A percentile compares a stretch with the other conserved stretches of the same genome.
Evolutionary conservation across 805 yeast species (phyloP).

Genomic region (Deakozyma indianensis): DNA sequence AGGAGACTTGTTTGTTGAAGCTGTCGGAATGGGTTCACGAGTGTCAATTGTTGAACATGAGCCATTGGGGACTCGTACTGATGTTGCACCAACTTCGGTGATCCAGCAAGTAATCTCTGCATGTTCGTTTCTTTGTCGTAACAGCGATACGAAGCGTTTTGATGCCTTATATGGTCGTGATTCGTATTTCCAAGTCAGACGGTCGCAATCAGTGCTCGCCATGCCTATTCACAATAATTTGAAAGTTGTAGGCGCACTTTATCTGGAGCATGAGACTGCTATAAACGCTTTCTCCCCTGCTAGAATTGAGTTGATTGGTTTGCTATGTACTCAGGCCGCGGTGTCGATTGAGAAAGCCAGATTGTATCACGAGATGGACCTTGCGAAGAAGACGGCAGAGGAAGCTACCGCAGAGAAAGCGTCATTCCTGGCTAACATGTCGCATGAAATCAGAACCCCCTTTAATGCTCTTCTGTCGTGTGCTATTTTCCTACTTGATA

Average conservation of each 20-base stretch:
- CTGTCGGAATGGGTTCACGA: slow-evolving; percentile 15
- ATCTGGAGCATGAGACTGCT: slow-evolving; percentile 24
- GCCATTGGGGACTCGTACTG: slow-evolving; percentile 26
- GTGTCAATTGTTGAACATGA: slow-evolving; percentile 22
- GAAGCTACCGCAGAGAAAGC: slow-evolving; percentile 42
- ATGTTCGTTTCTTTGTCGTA: slow-evolving; percentile 25
- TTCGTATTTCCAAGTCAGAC: slow-evolving; percentile 25
- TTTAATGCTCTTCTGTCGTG: slow-evolving; percentile 32
- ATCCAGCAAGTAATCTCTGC: slow-evolving; percentile 26
- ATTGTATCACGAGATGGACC: slow-evolving; percentile 32
- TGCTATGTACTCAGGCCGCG: slow-evolving; percentile 38
- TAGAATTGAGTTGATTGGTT: slow-evolving; percentile 26
- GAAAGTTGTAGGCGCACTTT: slow-evolving; percentile 32
- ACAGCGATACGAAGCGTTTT: slow-evolving; percentile 23
- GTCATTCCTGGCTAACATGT: slow-evolving; percentile 39
- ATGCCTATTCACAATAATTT: slow-evolving; percentile 31
- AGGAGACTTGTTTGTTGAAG: slow-evolving; percentile 18
- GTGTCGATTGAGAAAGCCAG: slow-evolving; percentile 35
- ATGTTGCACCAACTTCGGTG: slow-evolving; percentile 29
- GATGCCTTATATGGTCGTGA: slow-evolving; percentile 24
- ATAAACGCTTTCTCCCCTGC: slow-evolving; percentile 20
- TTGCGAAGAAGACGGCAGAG: slow-evolving; percentile 27
- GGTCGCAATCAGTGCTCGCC: slow-evolving; percentile 27
- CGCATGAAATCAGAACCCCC: slow-evolving; percentile 44
- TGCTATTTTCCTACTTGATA: slow-evolving; percentile 24